These are phyloP conservation scores for Angomonas desouzai DNA, from an alignment of 208 protist species.

Conservation along the genomic window DNA sequence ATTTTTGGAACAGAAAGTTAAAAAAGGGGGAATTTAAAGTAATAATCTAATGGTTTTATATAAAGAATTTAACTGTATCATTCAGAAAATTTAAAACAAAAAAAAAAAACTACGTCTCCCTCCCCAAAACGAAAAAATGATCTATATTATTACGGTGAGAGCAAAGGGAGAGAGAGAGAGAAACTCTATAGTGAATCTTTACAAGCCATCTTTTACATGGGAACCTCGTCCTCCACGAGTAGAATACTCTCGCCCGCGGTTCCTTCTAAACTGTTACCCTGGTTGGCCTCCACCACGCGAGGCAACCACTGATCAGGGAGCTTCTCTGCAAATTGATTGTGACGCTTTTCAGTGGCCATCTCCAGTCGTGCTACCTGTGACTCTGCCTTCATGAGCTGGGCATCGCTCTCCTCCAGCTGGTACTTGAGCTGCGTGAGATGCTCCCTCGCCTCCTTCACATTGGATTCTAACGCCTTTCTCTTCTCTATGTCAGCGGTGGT, in stretches of 20 bases:
- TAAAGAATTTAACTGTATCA: too few species aligned
- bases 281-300: slow-evolving; percentile 40
- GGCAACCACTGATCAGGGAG: slow-evolving; percentile 50
- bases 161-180: too few species aligned
- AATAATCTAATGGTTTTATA: too few species aligned
- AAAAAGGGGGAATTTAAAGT: too few species aligned
- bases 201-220: neutral
- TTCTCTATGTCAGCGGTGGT: slow-evolving; percentile 43
- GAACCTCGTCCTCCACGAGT: slow-evolving; percentile 57
- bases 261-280: slow-evolving; percentile 38
- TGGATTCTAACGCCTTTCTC: slow-evolving; percentile 35
- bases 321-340: slow-evolving; percentile 44
- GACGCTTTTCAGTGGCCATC: slow-evolving; percentile 60
- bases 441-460: slow-evolving; percentile 35
- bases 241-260: slow-evolving; percentile 78
- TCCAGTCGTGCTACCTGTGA: slow-evolving; percentile 49
- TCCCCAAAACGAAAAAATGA: too few species aligned
- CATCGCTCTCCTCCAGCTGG: slow-evolving; percentile 72
- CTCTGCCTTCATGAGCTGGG: slow-evolving; percentile 64
- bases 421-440: slow-evolving; percentile 57
- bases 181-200: too few species aligned
- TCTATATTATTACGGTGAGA: too few species aligned
- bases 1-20: too few species aligned
- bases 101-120: too few species aligned
- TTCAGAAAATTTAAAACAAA: too few species aligned